A percentile compares a stretch with the other conserved stretches of the same genome.
Conservation (phyloP, 1,139 yeast genomes). For the Yamadazyma friedrichii region DNA sequence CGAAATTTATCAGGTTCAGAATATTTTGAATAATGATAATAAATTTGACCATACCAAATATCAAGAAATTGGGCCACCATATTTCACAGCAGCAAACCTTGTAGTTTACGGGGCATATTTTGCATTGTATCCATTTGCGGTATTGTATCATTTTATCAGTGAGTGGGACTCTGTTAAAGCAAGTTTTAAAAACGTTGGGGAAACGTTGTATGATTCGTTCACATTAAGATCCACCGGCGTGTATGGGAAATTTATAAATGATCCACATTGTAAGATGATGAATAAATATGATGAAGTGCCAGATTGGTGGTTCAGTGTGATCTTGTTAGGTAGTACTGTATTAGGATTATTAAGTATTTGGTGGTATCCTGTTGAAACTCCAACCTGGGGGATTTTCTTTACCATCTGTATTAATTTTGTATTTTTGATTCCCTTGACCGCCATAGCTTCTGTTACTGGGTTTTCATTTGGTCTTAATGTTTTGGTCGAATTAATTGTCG, state of each 20-base stretch:
- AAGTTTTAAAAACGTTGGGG: constrained; percentile 38
- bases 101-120: constrained; percentile 43
- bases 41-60: constrained; percentile 32
- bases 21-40: constrained; percentile 31
- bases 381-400: constrained; percentile 58
- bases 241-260: constrained; percentile 48
- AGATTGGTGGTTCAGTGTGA: constrained; percentile 54
- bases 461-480: constrained; percentile 54
- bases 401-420: constrained; percentile 52
- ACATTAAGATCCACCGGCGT: constrained; percentile 37
- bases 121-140: constrained; percentile 43
- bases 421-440: constrained; percentile 52
- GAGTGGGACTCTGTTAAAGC: constrained; percentile 47
- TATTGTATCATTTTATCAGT: constrained; percentile 35
- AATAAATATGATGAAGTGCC: constrained; percentile 57
- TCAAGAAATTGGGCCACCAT: constrained; percentile 40
- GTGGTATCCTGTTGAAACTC: constrained; percentile 47
- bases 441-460: constrained; percentile 55
- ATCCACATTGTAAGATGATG: constrained; percentile 60
- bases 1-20: constrained; percentile 30
- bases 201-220: constrained; percentile 31
- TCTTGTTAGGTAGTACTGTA: constrained; percentile 44
- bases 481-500: constrained; percentile 58
- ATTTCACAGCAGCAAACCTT: constrained; percentile 42
- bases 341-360: constrained; percentile 48